Base-by-base conservation (phyloP, 2,329 filamentous ascomycete species). In the Exophiala oligosperma region DNA sequence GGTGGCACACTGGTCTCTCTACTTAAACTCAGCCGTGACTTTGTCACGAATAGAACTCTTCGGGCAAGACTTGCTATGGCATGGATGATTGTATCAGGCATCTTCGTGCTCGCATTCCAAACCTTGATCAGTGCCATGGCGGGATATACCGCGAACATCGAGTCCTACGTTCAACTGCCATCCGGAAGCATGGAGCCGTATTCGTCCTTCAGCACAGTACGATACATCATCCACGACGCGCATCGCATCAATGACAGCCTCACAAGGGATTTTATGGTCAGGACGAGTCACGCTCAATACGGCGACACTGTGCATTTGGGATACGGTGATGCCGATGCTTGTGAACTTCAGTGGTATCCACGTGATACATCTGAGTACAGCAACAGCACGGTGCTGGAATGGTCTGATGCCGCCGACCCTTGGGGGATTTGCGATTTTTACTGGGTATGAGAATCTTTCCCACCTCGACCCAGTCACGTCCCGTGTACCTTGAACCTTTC, bases 91-190 rank as follows among this genome's bases (percentile, higher is more conserved):
- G 21, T 73, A 14, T 66, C 70, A 2, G 69, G 62, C 1, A 40
- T 61, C 2, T 74, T 71, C 38, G 66, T 73, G 12, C 51, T 74
- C 1, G 57, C 56, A 12, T 66, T 74, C 21, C 72, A 71, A 1
- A 70, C 71, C 21, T 62, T 72, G 3, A 49, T 73, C 1, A 70
- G 67, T 3, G 73, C 73, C 11, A 73, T 74, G 70, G 72, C 70
- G 0, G 73, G 73, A 8, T 75, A 74, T 52, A 68, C 71, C n/a
- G 62, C 68, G 0, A 72, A 69, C 66, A 60, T 73, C 12, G 40
- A 53, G 11, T 11, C 59, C 4, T 65, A 63, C 17, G 47, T 71
- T 14, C 62, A 68, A 12, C 60, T 63, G 14, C 54, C 55, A 2
- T 63, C 68, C 17, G 49, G 71, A 28, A 69, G 50, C 26, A 48